A percentile compares a stretch with the other conserved stretches of the same genome.
Conservation (phyloP, 768 basidiomycete genomes). For the Amyloporia xantha region DNA sequence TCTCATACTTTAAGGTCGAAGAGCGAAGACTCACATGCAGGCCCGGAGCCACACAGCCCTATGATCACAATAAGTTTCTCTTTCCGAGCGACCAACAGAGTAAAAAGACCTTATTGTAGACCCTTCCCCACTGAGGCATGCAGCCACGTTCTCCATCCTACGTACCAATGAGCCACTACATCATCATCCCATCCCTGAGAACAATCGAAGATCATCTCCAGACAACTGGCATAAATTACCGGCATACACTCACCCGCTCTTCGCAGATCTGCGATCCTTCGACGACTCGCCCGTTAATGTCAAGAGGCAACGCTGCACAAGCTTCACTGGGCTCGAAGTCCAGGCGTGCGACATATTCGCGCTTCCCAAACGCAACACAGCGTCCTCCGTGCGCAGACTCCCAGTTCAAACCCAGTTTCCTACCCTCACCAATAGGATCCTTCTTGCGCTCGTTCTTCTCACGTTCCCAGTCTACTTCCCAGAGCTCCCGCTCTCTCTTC, state of each 20-base stretch:
- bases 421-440: conserved; percentile 2
- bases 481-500: conserved; percentile 10
- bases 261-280: conserved; percentile 9
- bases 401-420: conserved; percentile 12
- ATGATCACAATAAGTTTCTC: background rate
- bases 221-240: background rate
- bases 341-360: conserved; percentile 14
- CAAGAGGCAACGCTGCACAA: conserved; percentile 13
- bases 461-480: conserved; percentile 1
- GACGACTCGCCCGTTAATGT: conserved; percentile 8
- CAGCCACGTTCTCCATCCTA: conserved; percentile 12
- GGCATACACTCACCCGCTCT: conserved; percentile 4
- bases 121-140: conserved; percentile 7
- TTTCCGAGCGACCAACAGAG: too few species aligned
- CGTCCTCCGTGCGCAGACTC: conserved; percentile 4
- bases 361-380: conserved; percentile 13
- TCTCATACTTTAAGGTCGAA: too few species aligned
- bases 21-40: conserved; percentile 1
- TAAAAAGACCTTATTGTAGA: conserved; percentile 8
- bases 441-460: conserved; percentile 1
- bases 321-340: conserved; percentile 8
- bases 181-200: conserved; percentile 1
- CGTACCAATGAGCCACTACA: conserved; percentile 7
- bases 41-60: conserved; percentile 4
- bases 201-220: background rate